Percentiles rank a stretch among this genome's conserved stretches.
Evolutionary conservation across 2,329 filamentous ascomycete genomes (phyloP).

Genomic region (Aspergillus novoparasiticus): DNA sequence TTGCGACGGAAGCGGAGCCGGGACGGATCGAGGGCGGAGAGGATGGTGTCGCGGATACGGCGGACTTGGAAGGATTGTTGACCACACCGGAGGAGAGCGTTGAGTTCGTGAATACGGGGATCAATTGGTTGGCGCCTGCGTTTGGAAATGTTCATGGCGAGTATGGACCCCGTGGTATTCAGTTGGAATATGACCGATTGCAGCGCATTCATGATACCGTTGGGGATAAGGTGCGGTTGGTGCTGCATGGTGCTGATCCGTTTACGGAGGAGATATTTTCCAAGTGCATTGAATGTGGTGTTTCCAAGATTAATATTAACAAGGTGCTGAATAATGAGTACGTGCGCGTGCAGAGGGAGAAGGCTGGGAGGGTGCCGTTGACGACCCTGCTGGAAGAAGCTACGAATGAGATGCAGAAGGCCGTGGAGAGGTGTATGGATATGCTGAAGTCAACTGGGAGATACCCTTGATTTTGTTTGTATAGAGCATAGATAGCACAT

Average conservation of each 20-base stretch:
- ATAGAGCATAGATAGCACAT: background rate
- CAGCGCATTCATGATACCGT: slow-evolving; percentile 53
- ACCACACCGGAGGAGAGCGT: slow-evolving; percentile 71
- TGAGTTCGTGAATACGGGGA: slow-evolving; percentile 70
- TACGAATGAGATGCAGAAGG: slow-evolving; percentile 57
- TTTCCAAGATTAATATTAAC: slow-evolving; percentile 62
- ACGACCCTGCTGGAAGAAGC: slow-evolving; percentile 59
- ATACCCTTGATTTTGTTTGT: slow-evolving; percentile 22
- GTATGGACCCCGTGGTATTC: slow-evolving; percentile 67
- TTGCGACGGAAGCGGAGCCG: slow-evolving; percentile 71
- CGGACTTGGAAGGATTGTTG: slow-evolving; percentile 62
- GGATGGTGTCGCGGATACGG: slow-evolving; percentile 71
- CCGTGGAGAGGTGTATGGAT: slow-evolving; percentile 60
- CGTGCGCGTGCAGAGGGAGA: slow-evolving; percentile 50
- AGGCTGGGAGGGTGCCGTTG: slow-evolving; percentile 54
- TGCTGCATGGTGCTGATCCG: slow-evolving; percentile 62
- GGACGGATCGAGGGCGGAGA: slow-evolving; percentile 73
- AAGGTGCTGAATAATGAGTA: slow-evolving; percentile 59
- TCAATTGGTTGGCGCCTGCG: slow-evolving; percentile 73
- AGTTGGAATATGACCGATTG: slow-evolving; percentile 62
- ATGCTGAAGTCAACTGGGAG: slow-evolving; percentile 46
- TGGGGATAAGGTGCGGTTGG: slow-evolving; percentile 53
- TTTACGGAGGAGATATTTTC: slow-evolving; percentile 58
- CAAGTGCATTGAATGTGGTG: slow-evolving; percentile 57
- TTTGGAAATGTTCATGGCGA: slow-evolving; percentile 78